phyloP scores from a whole-genome alignment of 805 yeast species.

The Torulaspora gathmanii region DNA sequence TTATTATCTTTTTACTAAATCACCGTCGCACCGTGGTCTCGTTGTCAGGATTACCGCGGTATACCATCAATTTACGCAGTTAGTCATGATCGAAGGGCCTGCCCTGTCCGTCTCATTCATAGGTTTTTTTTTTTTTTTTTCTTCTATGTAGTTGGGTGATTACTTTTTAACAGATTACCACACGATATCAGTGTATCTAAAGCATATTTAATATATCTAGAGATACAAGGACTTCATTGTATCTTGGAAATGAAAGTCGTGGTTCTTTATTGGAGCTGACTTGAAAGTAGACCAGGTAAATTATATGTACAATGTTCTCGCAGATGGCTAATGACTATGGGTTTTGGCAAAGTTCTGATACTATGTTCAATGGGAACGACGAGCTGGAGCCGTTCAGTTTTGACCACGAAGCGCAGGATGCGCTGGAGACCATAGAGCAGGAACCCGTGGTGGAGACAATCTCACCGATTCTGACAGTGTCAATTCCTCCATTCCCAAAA shows the following conservation, averaged over 20 bases:
- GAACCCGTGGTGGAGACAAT: conserved; percentile 4
- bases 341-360: conserved; percentile 1
- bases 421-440: no score
- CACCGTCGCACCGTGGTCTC: background rate
- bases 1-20: no score
- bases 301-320: conserved; percentile 1
- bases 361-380: background rate
- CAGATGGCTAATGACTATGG: conserved; percentile 6
- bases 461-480: conserved; percentile 7
- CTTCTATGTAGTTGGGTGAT: background rate
- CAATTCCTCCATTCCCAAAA: conserved; percentile 3
- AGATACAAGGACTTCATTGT: no score
- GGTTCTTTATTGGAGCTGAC: background rate
- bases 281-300: background rate
- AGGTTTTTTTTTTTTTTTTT: background rate
- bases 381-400: background rate
- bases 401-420: background rate
- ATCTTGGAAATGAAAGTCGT: background rate
- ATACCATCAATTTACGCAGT: background rate
- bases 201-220: no score
- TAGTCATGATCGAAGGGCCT: background rate
- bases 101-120: background rate
- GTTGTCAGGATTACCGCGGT: background rate
- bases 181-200: no score
- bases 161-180: background rate